These are phyloP conservation scores for Senecio squalidus DNA, from an alignment of 140 eudicot genomes.

Conservation along the genomic window DNA sequence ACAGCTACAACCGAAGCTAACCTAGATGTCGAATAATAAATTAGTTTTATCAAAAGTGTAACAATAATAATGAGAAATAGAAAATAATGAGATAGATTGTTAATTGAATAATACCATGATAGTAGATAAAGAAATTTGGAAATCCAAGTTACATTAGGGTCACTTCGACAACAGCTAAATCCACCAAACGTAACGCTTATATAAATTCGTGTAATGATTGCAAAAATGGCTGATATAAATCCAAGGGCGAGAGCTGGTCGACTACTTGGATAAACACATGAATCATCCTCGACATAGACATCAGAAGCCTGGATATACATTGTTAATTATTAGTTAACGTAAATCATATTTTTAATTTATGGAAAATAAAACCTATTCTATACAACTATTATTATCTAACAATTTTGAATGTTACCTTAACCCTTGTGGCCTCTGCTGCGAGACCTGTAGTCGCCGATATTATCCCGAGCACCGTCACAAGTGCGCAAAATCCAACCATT, in stretches of 20 bases:
- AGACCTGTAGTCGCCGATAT: constrained; percentile 27
- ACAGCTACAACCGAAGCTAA: constrained; percentile 22
- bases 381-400: neutral
- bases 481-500: constrained; percentile 1
- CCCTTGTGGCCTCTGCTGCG: constrained; percentile 22
- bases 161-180: constrained; percentile 9
- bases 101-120: constrained; percentile 21
- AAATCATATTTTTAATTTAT: neutral
- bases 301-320: constrained; percentile 22
- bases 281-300: neutral
- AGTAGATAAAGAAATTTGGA: constrained; percentile 18
- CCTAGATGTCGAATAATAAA: constrained; percentile 7
- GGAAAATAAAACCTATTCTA: neutral
- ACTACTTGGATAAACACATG: constrained; percentile 36
- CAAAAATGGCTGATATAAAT: constrained; percentile 19
- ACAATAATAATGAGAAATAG: neutral
- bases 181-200: constrained; percentile 24
- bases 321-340: no score
- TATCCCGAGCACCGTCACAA: constrained; percentile 30
- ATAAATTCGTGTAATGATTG: constrained; percentile 22
- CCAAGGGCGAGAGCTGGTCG: constrained; percentile 34
- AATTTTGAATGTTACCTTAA: constrained; percentile 21
- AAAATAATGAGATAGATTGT: neutral
- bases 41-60: neutral
- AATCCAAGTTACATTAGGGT: constrained; percentile 10